Evolutionary conservation across 768 basidiomycete species (phyloP), one percentile per base, ranked within the genome.

Genomic region (Amanita molliuscula): DNA sequence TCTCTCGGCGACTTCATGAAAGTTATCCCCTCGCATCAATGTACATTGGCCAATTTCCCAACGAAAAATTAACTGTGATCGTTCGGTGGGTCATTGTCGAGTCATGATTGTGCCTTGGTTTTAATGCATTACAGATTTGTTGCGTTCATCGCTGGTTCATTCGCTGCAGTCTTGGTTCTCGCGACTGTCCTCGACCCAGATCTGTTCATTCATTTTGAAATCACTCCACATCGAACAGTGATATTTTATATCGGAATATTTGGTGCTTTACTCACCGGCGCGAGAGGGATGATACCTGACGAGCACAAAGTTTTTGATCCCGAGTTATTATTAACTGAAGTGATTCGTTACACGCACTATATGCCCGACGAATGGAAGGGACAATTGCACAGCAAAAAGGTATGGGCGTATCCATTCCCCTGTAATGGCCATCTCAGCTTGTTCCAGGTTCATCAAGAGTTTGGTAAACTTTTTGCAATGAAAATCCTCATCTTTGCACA

Each of bases 11-110:
- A 46, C 71, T 98, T 42, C 83, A 92, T 55, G 82, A 89, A 60
- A 92, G 89, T 50, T 91, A 94, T 57, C 91, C 90, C 0, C 69
- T 82, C 8, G 88, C 96, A 9, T 92, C 84, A 63, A 86, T 92
- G 74, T 99, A 98, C 62, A 92, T 97, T 54, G 90, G 91, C 20
- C 96, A 98, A 61, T 99, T 96, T 62, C 96, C 96, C 0, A 98
- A 98, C 58, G 93, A 93, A 60, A 88, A 94, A 60, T 72, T 92
- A 16, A 84, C 92, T 0, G 67, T 96, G 29, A 73, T 93, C 54
- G 89, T 94, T 78, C 81, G 92, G 93, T 94, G 59, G 34, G 82
- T 63, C 5, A 13, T 16, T 11, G 41, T 16, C 53, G 31, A 28
- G 46, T 13, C 37, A 34, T 25, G 44, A 13, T 44, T 10, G 16